phyloP scores from a whole-genome alignment of 306 rosid genomes.

The Cyamopsis tetragonoloba region DNA sequence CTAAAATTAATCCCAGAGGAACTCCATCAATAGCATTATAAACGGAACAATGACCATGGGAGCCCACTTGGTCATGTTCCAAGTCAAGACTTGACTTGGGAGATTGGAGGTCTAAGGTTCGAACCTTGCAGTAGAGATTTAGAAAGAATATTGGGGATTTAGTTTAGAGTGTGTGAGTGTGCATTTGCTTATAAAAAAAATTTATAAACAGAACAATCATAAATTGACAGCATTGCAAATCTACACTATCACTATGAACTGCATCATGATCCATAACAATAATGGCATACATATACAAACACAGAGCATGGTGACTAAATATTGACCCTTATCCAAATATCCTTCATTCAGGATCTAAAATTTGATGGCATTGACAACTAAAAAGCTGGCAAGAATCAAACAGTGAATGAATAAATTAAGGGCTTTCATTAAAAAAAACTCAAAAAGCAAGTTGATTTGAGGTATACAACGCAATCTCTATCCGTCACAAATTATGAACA shows the following conservation, averaged over 20 bases:
- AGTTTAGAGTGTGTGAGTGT: too few relatives aligned
- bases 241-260: not conserved
- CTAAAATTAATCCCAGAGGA: not conserved
- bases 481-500: constrained; percentile 1
- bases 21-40: not conserved
- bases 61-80: too few relatives aligned
- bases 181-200: too few relatives aligned
- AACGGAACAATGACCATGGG: too few relatives aligned
- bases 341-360: not conserved
- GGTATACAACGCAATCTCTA: not conserved
- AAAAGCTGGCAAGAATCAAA: not conserved
- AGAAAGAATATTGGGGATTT: too few relatives aligned
- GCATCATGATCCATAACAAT: constrained; percentile 2
- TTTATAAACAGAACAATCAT: too few relatives aligned
- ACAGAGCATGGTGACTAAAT: not conserved
- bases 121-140: too few relatives aligned
- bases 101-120: too few relatives aligned
- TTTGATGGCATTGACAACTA: not conserved
- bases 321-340: not conserved
- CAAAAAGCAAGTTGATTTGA: not conserved
- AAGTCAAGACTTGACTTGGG: too few relatives aligned
- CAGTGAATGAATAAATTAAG: not conserved
- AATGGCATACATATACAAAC: not conserved
- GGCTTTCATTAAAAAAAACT: not conserved
- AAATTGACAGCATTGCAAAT: not conserved